phyloP scores from a whole-genome alignment of 2,329 filamentous ascomycete genomes.

The Fusarium buharicum region DNA sequence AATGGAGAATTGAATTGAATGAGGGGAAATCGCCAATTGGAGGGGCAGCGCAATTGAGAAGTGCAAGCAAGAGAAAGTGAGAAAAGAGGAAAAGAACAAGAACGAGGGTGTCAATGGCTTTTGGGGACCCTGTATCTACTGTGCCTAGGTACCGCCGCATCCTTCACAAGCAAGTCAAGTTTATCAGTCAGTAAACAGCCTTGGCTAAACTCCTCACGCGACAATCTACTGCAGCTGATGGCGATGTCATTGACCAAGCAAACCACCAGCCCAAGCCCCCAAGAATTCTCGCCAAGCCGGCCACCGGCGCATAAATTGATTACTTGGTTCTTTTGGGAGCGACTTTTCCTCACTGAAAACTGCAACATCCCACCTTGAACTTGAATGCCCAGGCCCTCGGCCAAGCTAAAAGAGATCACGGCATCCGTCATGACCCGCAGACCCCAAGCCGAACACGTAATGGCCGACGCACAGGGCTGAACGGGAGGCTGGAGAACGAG shows the following conservation, averaged over 20 bases:
- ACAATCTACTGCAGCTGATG: slow-evolving; percentile 20
- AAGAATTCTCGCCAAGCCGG: slow-evolving; percentile 34
- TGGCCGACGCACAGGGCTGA: slow-evolving; percentile 36
- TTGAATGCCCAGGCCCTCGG: slow-evolving; percentile 7
- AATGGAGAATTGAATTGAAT: slow-evolving; percentile 15
- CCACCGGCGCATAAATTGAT: slow-evolving; percentile 26
- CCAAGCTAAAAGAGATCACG: slow-evolving; percentile 13
- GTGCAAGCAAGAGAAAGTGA: neutral
- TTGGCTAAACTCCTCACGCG: slow-evolving; percentile 36
- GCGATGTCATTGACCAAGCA: slow-evolving; percentile 12
- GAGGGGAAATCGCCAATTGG: slow-evolving; percentile 17
- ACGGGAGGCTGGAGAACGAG: neutral
- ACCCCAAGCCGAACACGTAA: slow-evolving; percentile 29
- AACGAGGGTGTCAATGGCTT: slow-evolving; percentile 15
- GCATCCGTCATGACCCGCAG: slow-evolving; percentile 39
- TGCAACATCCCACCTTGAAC: neutral
- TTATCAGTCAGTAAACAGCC: neutral
- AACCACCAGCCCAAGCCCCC: slow-evolving; percentile 13
- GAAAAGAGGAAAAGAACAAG: neutral
- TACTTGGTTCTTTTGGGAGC: slow-evolving; percentile 10
- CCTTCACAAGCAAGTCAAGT: neutral
- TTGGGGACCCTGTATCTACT: neutral
- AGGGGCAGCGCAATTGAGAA: slow-evolving; percentile 10
- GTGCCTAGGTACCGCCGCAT: neutral
- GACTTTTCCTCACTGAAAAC: neutral